phyloP scores from a whole-genome alignment of 805 yeast species.

The Zygotorulaspora danielsina region DNA sequence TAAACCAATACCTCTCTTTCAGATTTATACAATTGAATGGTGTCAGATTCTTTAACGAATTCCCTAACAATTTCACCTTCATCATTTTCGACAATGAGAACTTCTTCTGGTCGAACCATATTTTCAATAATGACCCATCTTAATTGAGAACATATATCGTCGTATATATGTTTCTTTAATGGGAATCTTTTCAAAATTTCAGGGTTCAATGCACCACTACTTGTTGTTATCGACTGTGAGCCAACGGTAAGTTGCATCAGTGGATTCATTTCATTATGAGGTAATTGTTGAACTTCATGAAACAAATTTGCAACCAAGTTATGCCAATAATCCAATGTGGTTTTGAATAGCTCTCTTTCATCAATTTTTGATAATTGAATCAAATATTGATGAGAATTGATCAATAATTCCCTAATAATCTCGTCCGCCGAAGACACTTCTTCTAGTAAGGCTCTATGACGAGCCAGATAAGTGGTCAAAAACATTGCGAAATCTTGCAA shows the following conservation, averaged over 20 bases:
- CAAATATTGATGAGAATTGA: conserved; percentile 74
- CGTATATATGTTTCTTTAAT: conserved; percentile 79
- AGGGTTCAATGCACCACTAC: conserved; percentile 86
- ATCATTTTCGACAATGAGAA: conserved; percentile 92
- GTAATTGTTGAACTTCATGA: conserved; percentile 79
- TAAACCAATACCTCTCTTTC: conserved; percentile 95
- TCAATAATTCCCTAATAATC: conserved; percentile 51
- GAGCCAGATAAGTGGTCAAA: conserved; percentile 74
- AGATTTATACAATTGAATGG: conserved; percentile 89
- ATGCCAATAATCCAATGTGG: conserved; percentile 93
- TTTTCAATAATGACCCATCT: conserved; percentile 93
- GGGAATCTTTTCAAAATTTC: conserved; percentile 70
- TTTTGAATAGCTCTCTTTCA: conserved; percentile 93
- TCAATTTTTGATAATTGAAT: conserved; percentile 84
- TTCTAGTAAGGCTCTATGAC: conserved; percentile 67
- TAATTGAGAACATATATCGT: conserved; percentile 71
- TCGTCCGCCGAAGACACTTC: conserved; percentile 39
- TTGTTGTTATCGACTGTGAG: conserved; percentile 38
- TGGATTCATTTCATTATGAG: conserved; percentile 68
- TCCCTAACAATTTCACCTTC: conserved; percentile 99
- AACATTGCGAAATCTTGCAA: conserved; percentile 94
- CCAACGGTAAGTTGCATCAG: conserved; percentile 59
- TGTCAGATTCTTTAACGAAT: conserved; percentile 93
- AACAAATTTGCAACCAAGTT: conserved; percentile 77
- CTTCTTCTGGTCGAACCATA: conserved; percentile 99